Percentiles rank a stretch among this genome's conserved stretches.
These are phyloP conservation scores for Mortierella sp. DNA, from an alignment of 371 early-diverging fungal species.

Conservation along the genomic window DNA sequence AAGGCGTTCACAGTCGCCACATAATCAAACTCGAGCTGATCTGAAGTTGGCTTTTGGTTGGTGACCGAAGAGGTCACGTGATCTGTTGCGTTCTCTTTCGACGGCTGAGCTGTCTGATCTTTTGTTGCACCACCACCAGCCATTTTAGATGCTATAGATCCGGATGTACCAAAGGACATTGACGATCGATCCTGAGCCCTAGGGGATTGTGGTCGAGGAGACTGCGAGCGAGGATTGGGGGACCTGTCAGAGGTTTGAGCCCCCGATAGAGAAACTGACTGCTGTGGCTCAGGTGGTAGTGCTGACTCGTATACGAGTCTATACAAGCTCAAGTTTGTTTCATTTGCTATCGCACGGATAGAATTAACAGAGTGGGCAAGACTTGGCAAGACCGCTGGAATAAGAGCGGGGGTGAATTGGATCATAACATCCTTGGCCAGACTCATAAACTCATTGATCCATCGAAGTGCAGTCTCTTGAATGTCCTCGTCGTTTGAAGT, in stretches of 20 bases:
- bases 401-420: constrained; percentile 79
- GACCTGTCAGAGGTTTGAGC: constrained; percentile 22
- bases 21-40: constrained; percentile 78
- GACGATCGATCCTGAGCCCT: constrained; percentile 48
- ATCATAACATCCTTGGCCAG: constrained; percentile 84
- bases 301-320: constrained; percentile 75
- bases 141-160: constrained; percentile 40
- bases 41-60: constrained; percentile 37
- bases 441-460: constrained; percentile 89
- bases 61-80: constrained; percentile 21
- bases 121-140: constrained; percentile 17
- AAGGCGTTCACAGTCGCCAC: constrained; percentile 81
- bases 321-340: constrained; percentile 80
- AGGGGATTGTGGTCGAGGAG: constrained; percentile 53
- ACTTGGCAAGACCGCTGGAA: constrained; percentile 83
- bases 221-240: constrained; percentile 19
- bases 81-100: constrained; percentile 18
- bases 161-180: constrained; percentile 42
- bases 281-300: constrained; percentile 41
- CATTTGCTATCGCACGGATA: constrained; percentile 78
- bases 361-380: constrained; percentile 79
- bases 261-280: constrained; percentile 5
- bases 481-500: constrained; percentile 87
- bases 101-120: constrained; percentile 16
- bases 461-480: constrained; percentile 86